Conservation (phyloP, 2,329 filamentous ascomycete species). For the Neofusicoccum kwambonambiense region DNA sequence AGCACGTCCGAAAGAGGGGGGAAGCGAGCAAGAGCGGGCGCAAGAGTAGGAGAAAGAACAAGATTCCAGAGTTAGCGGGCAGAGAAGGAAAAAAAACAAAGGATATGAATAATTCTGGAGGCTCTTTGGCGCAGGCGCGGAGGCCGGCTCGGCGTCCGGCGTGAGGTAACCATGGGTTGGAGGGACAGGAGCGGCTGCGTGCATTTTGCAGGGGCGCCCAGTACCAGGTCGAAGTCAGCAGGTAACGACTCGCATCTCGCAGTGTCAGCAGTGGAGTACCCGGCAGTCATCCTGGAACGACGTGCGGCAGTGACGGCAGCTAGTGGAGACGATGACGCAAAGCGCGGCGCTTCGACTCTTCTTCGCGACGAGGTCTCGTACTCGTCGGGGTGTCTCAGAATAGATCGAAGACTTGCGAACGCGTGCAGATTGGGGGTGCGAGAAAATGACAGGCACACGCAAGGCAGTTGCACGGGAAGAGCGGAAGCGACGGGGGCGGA, state of each 20-base stretch:
- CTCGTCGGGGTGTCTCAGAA: background rate
- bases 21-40: background rate
- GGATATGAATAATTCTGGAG: background rate
- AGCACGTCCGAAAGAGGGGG: background rate
- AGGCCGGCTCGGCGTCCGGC: background rate
- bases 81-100: background rate
- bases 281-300: background rate
- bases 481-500: background rate
- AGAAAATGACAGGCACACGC: background rate
- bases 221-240: background rate
- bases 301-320: no score
- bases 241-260: background rate
- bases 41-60: background rate
- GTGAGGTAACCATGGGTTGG: constrained; percentile 8
- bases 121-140: background rate
- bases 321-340: constrained; percentile 1
- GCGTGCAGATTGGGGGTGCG: background rate
- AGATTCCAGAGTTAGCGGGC: background rate
- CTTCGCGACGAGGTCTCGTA: background rate
- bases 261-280: background rate
- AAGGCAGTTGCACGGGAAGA: background rate
- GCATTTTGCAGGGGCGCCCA: background rate
- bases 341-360: background rate
- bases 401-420: background rate
- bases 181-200: background rate